Conservation (phyloP, 352 stramenopile species). For the Vaucheria bursata region DNA sequence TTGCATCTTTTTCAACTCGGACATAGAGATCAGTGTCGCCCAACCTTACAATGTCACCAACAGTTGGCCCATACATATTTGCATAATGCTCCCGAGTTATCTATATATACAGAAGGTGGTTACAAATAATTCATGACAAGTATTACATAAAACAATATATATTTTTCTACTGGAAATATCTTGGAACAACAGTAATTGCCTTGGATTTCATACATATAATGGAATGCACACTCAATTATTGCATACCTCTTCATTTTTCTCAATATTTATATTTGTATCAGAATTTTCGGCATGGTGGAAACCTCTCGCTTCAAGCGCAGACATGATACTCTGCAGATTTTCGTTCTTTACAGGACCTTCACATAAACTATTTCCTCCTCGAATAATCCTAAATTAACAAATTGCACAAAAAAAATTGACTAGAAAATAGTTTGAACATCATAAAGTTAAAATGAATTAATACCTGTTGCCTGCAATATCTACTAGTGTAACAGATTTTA, state of each 20-base stretch:
- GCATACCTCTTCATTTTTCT: too few species aligned
- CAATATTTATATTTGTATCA: slow-evolving; percentile 14
- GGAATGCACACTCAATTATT: background rate
- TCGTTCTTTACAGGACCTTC: slow-evolving; percentile 58
- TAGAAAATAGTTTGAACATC: background rate
- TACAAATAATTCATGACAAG: too few species aligned
- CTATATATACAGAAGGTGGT: too few species aligned
- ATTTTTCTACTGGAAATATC: too few species aligned
- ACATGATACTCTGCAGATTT: slow-evolving; percentile 54
- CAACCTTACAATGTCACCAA: slow-evolving; percentile 79
- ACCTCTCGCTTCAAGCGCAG: slow-evolving; percentile 43
- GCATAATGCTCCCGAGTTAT: slow-evolving; percentile 47
- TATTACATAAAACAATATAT: too few species aligned
- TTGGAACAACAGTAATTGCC: background rate
- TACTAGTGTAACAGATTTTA: slow-evolving; percentile 85
- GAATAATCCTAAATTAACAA: slow-evolving; percentile 54
- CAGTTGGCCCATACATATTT: slow-evolving; percentile 59
- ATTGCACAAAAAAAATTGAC: too few species aligned
- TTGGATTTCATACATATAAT: background rate
- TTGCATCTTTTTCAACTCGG: slow-evolving; percentile 24
- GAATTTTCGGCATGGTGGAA: slow-evolving; percentile 21
- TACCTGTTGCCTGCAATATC: slow-evolving; percentile 74
- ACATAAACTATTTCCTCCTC: slow-evolving; percentile 74
- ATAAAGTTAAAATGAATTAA: background rate
- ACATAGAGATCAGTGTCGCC: slow-evolving; percentile 83